These are phyloP conservation scores for Penicillium sp. DNA, from an alignment of 2,329 filamentous ascomycete genomes.

Conservation along the genomic window DNA sequence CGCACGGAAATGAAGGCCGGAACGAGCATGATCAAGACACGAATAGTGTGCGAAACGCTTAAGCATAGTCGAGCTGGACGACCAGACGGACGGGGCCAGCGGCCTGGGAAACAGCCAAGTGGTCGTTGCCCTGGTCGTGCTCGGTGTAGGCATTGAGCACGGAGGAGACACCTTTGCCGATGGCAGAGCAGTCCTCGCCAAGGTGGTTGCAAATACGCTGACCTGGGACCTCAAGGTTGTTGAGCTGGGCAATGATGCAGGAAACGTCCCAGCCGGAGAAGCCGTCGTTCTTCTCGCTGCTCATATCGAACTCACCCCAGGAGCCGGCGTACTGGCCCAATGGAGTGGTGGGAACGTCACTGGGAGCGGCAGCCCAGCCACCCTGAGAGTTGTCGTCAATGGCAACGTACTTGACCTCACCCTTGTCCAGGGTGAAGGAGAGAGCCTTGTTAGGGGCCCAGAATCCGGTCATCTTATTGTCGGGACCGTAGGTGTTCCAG, in stretches of 20 bases:
- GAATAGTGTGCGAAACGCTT: neutral
- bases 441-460: slow-evolving; percentile 42
- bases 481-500: slow-evolving; percentile 47
- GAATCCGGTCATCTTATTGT: slow-evolving; percentile 37
- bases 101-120: no score
- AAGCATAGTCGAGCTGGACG: slow-evolving; percentile 36
- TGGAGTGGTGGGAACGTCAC: neutral
- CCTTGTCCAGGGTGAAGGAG: slow-evolving; percentile 36
- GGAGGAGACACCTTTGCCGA: slow-evolving; percentile 27
- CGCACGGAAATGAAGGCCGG: neutral
- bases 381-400: slow-evolving; percentile 44
- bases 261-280: slow-evolving; percentile 49
- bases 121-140: no score
- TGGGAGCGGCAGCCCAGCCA: slow-evolving; percentile 37
- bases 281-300: no score
- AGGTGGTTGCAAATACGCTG: slow-evolving; percentile 42
- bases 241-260: slow-evolving; percentile 40
- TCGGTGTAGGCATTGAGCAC: slow-evolving; percentile 40
- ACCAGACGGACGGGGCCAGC: slow-evolving; percentile 33
- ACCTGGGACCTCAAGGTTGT: slow-evolving; percentile 36
- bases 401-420: slow-evolving; percentile 42
- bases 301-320: slow-evolving; percentile 48
- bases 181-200: slow-evolving; percentile 37
- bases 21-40: no score
- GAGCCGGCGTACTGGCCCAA: slow-evolving; percentile 42